Evolutionary conservation across 2,329 filamentous ascomycete genomes (phyloP).

Genomic region (Sclerotinia trifoliorum): DNA sequence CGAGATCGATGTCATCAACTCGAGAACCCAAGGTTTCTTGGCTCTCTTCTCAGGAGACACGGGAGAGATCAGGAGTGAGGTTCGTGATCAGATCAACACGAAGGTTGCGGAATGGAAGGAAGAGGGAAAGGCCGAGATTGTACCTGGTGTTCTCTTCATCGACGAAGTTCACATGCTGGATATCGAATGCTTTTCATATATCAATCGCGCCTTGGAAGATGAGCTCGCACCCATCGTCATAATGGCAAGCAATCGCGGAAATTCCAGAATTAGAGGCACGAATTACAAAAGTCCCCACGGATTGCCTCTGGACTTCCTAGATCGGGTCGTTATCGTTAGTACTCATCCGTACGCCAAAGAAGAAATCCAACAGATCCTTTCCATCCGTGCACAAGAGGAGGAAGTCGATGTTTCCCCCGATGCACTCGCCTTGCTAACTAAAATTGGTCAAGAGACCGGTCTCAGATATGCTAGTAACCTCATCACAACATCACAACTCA

Average conservation of each 20-base stretch:
- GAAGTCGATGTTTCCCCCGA: slow-evolving; percentile 90
- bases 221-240: slow-evolving; percentile 96
- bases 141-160: slow-evolving; percentile 95
- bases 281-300: slow-evolving; percentile 92
- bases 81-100: slow-evolving; percentile 97
- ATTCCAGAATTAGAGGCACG: slow-evolving; percentile 88
- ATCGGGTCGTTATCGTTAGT: slow-evolving; percentile 93
- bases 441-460: slow-evolving; percentile 90
- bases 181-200: slow-evolving; percentile 97
- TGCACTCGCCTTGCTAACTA: slow-evolving; percentile 87
- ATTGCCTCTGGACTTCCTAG: slow-evolving; percentile 90
- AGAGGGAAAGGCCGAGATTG: slow-evolving; percentile 97
- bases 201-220: slow-evolving; percentile 94
- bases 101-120: slow-evolving; percentile 99
- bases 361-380: slow-evolving; percentile 88
- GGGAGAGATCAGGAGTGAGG: slow-evolving; percentile 94
- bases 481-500: slow-evolving; percentile 88
- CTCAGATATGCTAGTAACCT: slow-evolving; percentile 96
- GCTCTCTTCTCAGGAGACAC: slow-evolving; percentile 98
- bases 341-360: slow-evolving; percentile 80
- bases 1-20: slow-evolving; percentile 99
- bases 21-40: slow-evolving; percentile 94
- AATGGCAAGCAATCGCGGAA: slow-evolving; percentile 96
- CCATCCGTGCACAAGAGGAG: slow-evolving; percentile 91
- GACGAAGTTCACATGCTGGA: slow-evolving; percentile 99